phyloP scores from a whole-genome alignment of 2,329 filamentous ascomycete genomes.

The Stagonosporopsis vannaccii region DNA sequence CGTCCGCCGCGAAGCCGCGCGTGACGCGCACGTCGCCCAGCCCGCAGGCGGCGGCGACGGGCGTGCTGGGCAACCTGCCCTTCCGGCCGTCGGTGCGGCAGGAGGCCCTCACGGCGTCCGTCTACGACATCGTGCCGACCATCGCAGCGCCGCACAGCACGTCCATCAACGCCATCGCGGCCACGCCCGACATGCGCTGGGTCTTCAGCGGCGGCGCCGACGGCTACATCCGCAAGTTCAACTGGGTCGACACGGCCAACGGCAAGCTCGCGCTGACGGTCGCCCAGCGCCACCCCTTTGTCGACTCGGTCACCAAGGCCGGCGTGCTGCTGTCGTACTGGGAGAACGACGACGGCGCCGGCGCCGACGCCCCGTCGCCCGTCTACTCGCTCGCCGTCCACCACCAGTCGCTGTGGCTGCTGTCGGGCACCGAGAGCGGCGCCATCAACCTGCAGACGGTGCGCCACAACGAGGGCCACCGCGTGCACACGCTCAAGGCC shows the following conservation, averaged over 20 bases:
- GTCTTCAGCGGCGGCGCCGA: constrained; percentile 94
- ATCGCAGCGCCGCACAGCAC: constrained; percentile 96
- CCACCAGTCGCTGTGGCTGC: constrained; percentile 86
- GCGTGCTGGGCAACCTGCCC: constrained; percentile 47
- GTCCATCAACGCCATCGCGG: constrained; percentile 89
- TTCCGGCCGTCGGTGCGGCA: constrained; percentile 71
- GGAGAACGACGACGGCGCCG: constrained; percentile 87
- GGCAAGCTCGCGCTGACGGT: constrained; percentile 93
- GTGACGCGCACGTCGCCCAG: constrained; percentile 59
- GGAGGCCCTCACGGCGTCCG: constrained; percentile 78
- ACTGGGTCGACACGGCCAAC: constrained; percentile 93
- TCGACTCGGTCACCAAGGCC: constrained; percentile 95
- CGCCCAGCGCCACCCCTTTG: constrained; percentile 93
- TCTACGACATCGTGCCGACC: constrained; percentile 95
- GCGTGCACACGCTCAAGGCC: constrained; percentile 79
- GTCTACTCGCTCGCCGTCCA: constrained; percentile 95
- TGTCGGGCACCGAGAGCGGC: constrained; percentile 89
- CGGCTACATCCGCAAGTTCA: constrained; percentile 96
- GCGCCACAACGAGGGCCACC: constrained; percentile 91
- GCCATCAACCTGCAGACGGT: constrained; percentile 93
- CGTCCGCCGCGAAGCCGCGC: constrained; percentile 56
- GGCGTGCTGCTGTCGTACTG: constrained; percentile 95
- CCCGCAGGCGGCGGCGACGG: constrained; percentile 44
- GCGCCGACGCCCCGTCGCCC: constrained; percentile 71
- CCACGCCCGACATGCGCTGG: constrained; percentile 93